Conservation (phyloP, 2,329 filamentous ascomycete species). For the Stromatinia cepivora region DNA sequence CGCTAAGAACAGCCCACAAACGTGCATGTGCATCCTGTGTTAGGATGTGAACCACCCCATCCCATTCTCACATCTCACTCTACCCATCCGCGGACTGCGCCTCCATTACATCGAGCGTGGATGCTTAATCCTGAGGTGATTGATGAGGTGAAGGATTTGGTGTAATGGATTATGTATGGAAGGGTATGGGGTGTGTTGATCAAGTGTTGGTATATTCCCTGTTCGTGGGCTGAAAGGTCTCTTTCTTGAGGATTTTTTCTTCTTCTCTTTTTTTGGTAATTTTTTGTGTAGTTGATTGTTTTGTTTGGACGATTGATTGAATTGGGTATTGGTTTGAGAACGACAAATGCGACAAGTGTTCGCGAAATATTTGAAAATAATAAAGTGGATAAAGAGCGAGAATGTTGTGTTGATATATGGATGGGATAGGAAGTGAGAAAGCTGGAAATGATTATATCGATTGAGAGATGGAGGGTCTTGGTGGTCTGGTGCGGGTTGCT, state of each 20-base stretch:
- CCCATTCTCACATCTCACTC: conserved; percentile 10
- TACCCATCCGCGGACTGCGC: conserved; percentile 11
- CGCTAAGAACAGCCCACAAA: conserved; percentile 12
- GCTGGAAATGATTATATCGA: conserved; percentile 19
- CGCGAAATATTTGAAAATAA: background rate
- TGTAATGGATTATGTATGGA: conserved; percentile 14
- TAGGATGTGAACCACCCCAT: background rate
- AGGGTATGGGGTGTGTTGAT: background rate
- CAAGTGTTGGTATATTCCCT: conserved; percentile 7
- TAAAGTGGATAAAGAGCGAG: background rate
- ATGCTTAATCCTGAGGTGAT: background rate
- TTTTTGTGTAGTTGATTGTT: background rate
- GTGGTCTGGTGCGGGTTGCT: background rate
- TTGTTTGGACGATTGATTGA: background rate
- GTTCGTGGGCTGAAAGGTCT: background rate
- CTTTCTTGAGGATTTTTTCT: conserved; percentile 1
- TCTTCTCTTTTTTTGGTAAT: background rate
- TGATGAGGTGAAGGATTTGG: conserved; percentile 12
- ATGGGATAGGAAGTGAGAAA: conserved; percentile 12
- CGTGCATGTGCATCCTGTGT: conserved; percentile 6
- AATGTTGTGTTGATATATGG: conserved; percentile 7
- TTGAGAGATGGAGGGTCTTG: conserved; percentile 12
- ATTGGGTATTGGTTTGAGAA: background rate
- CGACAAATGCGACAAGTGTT: conserved; percentile 6
- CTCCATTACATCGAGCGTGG: background rate